Conservation (phyloP, 2,329 filamentous ascomycete species). For the Aspergillus proliferans region DNA sequence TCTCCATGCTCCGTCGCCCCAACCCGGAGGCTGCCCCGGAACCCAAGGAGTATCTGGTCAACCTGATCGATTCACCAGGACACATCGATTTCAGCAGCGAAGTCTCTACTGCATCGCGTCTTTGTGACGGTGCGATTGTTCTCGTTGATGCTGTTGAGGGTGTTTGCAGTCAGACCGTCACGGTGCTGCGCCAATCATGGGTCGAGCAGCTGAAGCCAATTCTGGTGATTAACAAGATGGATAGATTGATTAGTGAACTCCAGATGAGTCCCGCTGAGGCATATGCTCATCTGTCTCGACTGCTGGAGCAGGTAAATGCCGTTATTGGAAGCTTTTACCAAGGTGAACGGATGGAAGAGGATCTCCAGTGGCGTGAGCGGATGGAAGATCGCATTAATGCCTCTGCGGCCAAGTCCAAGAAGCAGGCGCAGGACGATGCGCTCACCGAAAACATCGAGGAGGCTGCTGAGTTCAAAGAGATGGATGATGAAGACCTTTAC, state of each 20-base stretch:
- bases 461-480: conserved; percentile 68
- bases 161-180: conserved; percentile 97
- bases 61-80: conserved; percentile 93
- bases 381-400: conserved; percentile 81
- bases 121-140: conserved; percentile 92
- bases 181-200: conserved; percentile 91
- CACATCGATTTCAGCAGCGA: conserved; percentile 99
- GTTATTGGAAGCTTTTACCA: conserved; percentile 97
- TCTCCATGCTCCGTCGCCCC: conserved; percentile 76
- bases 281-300: conserved; percentile 78
- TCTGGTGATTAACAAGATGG: conserved; percentile 97
- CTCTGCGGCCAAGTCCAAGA: conserved; percentile 48
- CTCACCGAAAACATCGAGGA: conserved; percentile 46
- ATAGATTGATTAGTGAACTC: conserved; percentile 85
- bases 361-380: conserved; percentile 87
- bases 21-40: conserved; percentile 62
- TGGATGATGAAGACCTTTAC: conserved; percentile 93
- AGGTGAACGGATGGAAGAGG: conserved; percentile 96
- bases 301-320: conserved; percentile 93
- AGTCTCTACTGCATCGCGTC: conserved; percentile 86
- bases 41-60: conserved; percentile 87
- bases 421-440: conserved; percentile 35
- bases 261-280: conserved; percentile 90
- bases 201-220: conserved; percentile 90
- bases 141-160: conserved; percentile 95